Evolutionary conservation across 1,284 basidiomycete genomes (phyloP).

Genomic region (Porodaedalea pini): DNA sequence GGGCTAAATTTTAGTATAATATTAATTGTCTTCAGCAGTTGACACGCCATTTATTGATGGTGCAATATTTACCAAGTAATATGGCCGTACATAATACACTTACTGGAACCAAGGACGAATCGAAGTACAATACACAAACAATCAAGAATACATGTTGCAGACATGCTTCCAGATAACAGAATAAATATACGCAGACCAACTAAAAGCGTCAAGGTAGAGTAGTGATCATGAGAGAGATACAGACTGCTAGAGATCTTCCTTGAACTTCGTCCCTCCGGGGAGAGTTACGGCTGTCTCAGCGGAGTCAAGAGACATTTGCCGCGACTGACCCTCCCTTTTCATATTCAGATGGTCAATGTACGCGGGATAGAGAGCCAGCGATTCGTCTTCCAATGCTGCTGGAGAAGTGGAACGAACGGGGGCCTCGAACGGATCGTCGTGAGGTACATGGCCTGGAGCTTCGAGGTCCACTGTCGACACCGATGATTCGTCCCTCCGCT

Average conservation of each 20-base stretch:
- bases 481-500: not conserved
- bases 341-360: not conserved
- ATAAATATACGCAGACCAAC: not conserved
- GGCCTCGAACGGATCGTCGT: conserved; percentile 3
- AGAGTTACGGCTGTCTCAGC: conserved; percentile 12
- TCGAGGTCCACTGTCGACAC: conserved; percentile 1
- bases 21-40: no score
- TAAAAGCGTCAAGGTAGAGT: not conserved
- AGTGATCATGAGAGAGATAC: not conserved
- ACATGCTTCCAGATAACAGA: not conserved
- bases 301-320: conserved; percentile 14
- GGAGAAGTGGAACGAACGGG: conserved; percentile 1
- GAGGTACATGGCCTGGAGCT: not conserved
- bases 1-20: no score
- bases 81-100: no score
- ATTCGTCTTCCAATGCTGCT: not conserved
- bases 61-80: no score
- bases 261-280: conserved; percentile 20
- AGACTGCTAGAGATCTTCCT: conserved; percentile 3
- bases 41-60: no score
- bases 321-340: not conserved
- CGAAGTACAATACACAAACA: no score
- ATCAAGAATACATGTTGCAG: no score
- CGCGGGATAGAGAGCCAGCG: not conserved
- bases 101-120: no score